These are phyloP conservation scores for Leucaena leucocephala DNA, from an alignment of 306 rosid species.

Conservation along the genomic window DNA sequence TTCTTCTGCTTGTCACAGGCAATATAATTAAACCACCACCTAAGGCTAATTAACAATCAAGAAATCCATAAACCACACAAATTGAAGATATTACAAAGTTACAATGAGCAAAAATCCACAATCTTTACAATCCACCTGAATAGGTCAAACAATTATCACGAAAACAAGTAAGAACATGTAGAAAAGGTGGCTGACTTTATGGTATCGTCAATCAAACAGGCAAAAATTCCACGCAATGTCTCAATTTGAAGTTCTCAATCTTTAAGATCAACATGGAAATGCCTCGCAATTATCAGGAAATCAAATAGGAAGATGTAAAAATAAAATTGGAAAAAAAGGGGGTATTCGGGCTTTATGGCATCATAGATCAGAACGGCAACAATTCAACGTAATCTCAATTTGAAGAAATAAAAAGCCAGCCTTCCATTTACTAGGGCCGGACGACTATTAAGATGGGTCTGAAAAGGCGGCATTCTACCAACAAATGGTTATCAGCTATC, in stretches of 20 bases:
- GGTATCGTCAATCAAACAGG: background rate
- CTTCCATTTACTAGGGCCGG: background rate
- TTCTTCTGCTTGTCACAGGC: slow-evolving; percentile 15
- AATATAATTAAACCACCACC: slow-evolving; percentile 10
- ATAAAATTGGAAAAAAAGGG: too few species aligned
- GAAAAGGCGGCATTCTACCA: background rate
- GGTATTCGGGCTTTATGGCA: background rate
- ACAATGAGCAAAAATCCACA: background rate
- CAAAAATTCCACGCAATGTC: background rate
- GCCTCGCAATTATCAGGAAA: background rate
- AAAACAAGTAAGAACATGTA: background rate
- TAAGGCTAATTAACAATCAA: background rate
- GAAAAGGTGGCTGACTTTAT: background rate
- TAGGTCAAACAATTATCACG: background rate
- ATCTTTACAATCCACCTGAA: background rate
- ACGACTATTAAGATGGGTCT: background rate
- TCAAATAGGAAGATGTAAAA: background rate
- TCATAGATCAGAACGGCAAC: background rate
- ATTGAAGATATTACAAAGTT: background rate
- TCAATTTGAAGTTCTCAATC: background rate
- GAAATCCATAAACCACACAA: slow-evolving; percentile 4
- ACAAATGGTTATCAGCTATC: background rate
- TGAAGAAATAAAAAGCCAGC: background rate
- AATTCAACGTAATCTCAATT: background rate
- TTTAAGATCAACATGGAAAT: background rate